phyloP scores from a whole-genome alignment of 1,139 yeast species.

The Debaryomyces robertsiae region DNA sequence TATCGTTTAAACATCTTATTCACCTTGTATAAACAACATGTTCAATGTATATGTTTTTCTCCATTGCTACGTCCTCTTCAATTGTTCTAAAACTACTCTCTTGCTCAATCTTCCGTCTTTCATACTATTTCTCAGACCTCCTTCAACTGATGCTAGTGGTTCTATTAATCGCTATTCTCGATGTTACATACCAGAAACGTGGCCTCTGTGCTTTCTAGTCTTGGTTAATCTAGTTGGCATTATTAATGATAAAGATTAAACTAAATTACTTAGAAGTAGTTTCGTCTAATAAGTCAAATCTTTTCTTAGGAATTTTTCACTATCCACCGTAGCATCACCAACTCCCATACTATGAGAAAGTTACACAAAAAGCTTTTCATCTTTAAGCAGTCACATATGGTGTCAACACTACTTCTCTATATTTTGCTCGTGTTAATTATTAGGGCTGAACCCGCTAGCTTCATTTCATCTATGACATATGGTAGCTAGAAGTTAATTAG shows the following conservation, averaged over 20 bases:
- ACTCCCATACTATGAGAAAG: constrained; percentile 6
- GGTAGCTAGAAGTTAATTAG: not conserved
- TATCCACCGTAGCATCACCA: constrained; percentile 6
- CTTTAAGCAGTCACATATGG: constrained; percentile 3
- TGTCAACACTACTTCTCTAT: not conserved
- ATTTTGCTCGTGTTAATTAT: not conserved
- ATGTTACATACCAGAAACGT: constrained; percentile 90
- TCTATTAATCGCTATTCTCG: constrained; percentile 8
- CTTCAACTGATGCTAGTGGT: not conserved
- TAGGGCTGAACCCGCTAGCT: not conserved
- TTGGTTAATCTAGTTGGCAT: constrained; percentile 99
- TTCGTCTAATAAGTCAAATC: constrained; percentile 3
- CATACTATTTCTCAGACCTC: too few relatives aligned
- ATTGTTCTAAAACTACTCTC: too few relatives aligned
- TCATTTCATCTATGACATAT: not conserved
- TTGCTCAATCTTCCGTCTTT: too few relatives aligned
- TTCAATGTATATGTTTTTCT: not conserved
- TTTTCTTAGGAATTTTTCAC: constrained; percentile 11
- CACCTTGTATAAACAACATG: too few relatives aligned
- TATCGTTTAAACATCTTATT: too few relatives aligned
- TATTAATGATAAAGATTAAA: constrained; percentile 26
- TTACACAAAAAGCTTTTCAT: constrained; percentile 8
- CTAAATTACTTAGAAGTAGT: constrained; percentile 5
- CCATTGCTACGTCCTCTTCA: not conserved
- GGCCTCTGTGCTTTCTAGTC: constrained; percentile 99